Base-by-base conservation (phyloP, 2,329 filamentous ascomycete species). In the Clathrospora elynae region DNA sequence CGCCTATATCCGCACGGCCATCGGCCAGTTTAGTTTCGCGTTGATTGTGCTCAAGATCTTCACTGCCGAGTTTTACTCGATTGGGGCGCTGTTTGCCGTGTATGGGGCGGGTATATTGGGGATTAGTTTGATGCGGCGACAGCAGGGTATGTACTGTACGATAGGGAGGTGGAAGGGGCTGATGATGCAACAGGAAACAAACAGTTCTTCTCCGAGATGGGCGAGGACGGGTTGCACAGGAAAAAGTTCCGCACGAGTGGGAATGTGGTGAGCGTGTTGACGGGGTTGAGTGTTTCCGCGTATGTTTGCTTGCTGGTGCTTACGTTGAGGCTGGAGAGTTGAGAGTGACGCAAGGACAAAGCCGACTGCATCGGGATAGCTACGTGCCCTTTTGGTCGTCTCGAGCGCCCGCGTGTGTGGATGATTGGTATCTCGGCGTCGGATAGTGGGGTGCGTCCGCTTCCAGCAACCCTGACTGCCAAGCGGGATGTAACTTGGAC, bases 11-110 rank as follows among this genome's bases (percentile, higher is more conserved):
- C 88, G 93, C 49, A 99, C 93, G 0, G 91, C 92, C 2, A 82
- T 99, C 13, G 89, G 88, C 3, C 91, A 97, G 65, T 97, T 97
- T 75, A 92, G 88, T 42, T 97, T 99, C 71, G 86, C 92, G 13
- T 84, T 99, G 35, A 85, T 99, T 51, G 88, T 99, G 37, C 83
- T 96, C 57, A 96, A 95, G 75, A 95, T 99, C 71, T 97, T 99
- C 75, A 96, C 90, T 6, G 82, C 85, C 37, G 93, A 97, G 67
- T 97, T 99, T 76, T 97, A 97, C 73, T 84, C 87, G 57, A 96
- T 96, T 51, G 93, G 93, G n/a, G 93, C 93, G 5, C 78, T 99
- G 20, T 96, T 96, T 67, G 91, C 93, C 29, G 85, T 90, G 34
- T 97, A 97, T 65, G 93, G 92, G 9, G 84, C 86, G 3, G 88